Percentiles rank a stretch among this genome's conserved stretches.
Conservation (phyloP, 2,329 filamentous ascomycete genomes). For the Elsinoe necatrix region DNA sequence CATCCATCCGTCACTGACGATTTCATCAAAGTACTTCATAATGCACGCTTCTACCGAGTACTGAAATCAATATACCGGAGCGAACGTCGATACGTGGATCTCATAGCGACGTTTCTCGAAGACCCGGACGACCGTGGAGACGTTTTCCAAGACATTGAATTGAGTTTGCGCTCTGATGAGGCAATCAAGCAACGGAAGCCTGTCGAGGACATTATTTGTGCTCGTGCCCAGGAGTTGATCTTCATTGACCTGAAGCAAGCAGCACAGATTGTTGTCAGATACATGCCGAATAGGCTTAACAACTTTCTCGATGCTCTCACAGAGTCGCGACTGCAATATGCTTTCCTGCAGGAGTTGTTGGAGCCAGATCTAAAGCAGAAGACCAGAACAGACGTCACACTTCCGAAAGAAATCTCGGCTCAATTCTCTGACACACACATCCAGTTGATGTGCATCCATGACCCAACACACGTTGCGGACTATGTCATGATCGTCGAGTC, state of each 20-base stretch:
- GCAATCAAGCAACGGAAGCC: conserved; percentile 64
- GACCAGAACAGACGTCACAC: neutral
- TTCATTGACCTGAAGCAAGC: conserved; percentile 57
- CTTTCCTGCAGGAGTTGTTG: conserved; percentile 68
- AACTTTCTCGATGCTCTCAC: conserved; percentile 54
- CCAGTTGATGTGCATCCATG: conserved; percentile 80
- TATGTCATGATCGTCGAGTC: conserved; percentile 71
- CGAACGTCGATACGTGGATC: conserved; percentile 69
- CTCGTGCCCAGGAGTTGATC: conserved; percentile 58
- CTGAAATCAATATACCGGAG: conserved; percentile 78
- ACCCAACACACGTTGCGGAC: conserved; percentile 72
- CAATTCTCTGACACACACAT: conserved; percentile 76
- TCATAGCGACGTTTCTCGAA: conserved; percentile 75
- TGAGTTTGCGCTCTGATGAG: conserved; percentile 60
- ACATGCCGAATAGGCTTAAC: conserved; percentile 58
- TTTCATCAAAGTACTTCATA: conserved; percentile 67
- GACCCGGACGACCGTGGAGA: conserved; percentile 66
- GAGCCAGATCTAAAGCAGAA: conserved; percentile 44
- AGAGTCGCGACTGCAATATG: conserved; percentile 58
- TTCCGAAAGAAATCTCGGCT: conserved; percentile 35
- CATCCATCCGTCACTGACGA: conserved; percentile 73
- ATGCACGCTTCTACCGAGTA: conserved; percentile 81
- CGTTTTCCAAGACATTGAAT: conserved; percentile 70
- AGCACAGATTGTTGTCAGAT: conserved; percentile 55
- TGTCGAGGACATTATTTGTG: conserved; percentile 57